Conservation (phyloP, 2,329 filamentous ascomycete genomes). For the Cryphonectria japonica region DNA sequence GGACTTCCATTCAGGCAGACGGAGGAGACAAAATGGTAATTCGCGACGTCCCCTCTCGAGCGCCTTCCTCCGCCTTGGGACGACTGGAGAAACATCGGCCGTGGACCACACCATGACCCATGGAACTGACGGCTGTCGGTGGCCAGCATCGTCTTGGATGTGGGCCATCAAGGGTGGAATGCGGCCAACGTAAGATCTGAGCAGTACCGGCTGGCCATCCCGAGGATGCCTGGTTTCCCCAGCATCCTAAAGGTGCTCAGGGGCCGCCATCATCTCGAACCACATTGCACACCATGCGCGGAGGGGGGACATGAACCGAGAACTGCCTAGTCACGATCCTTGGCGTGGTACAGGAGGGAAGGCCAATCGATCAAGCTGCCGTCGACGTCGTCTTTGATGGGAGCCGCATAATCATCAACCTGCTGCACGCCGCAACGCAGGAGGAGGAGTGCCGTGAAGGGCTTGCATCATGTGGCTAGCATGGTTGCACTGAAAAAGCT, state of each 20-base stretch:
- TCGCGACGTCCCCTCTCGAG: not conserved
- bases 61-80: not conserved
- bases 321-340: slow-evolving; percentile 1
- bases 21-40: not conserved
- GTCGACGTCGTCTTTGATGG: not conserved
- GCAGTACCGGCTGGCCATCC: not conserved
- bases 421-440: not conserved
- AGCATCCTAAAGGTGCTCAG: not conserved
- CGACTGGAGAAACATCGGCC: slow-evolving; percentile 6
- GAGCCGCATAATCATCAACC: slow-evolving; percentile 8
- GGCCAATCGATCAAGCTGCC: not conserved
- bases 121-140: not conserved
- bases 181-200: not conserved
- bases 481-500: not conserved
- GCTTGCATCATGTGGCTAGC: slow-evolving; percentile 1
- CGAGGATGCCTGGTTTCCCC: not conserved
- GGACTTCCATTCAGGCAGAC: not conserved
- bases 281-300: not conserved
- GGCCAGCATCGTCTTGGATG: slow-evolving; percentile 5
- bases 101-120: not conserved
- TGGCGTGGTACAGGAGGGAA: not conserved
- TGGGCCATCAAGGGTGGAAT: not conserved
- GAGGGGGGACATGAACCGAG: not conserved
- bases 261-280: not conserved
- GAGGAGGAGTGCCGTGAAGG: not conserved